Conservation (phyloP, 305 asterid species). For the Ajuga reptans region DNA sequence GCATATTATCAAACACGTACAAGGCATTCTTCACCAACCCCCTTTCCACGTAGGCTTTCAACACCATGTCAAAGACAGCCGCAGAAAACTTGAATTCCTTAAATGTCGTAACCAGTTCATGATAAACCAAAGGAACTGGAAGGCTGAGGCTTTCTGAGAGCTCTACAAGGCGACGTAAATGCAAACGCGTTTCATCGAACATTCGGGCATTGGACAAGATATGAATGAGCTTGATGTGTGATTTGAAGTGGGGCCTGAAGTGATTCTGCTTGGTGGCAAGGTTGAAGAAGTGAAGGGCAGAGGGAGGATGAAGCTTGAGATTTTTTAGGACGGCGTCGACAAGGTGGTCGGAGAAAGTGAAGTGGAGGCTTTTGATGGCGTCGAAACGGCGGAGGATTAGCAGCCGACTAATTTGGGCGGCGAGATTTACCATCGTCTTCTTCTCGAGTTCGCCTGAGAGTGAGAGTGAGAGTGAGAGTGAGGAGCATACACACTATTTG, state of each 20-base stretch:
- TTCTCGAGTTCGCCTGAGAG: neutral
- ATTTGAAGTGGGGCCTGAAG: slow-evolving; percentile 51
- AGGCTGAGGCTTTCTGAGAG: slow-evolving; percentile 26
- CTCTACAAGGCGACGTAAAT: slow-evolving; percentile 44
- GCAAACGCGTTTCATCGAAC: slow-evolving; percentile 54
- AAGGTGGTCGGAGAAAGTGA: slow-evolving; percentile 64
- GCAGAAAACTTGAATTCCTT: slow-evolving; percentile 58
- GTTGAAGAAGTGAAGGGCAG: slow-evolving; percentile 63
- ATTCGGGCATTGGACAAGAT: slow-evolving; percentile 56
- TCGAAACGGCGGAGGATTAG: slow-evolving; percentile 57
- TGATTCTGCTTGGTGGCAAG: slow-evolving; percentile 46
- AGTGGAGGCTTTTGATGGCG: slow-evolving; percentile 42
- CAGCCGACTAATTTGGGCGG: slow-evolving; percentile 53
- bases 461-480: no score
- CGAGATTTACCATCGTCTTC: slow-evolving; percentile 33
- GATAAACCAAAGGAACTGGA: slow-evolving; percentile 32
- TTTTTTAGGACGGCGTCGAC: slow-evolving; percentile 50
- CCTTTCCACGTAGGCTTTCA: slow-evolving; percentile 48
- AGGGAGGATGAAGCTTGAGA: slow-evolving; percentile 55
- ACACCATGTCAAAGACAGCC: slow-evolving; percentile 65
- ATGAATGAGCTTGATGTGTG: slow-evolving; percentile 54
- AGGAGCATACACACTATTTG: no score
- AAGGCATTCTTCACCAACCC: slow-evolving; percentile 58
- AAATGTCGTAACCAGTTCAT: slow-evolving; percentile 46
- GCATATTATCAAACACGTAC: slow-evolving; percentile 82